A percentile compares a stretch with the other conserved stretches of the same genome.
Conservation (phyloP, 2,329 filamentous ascomycete species). For the Davidsoniella australis region DNA sequence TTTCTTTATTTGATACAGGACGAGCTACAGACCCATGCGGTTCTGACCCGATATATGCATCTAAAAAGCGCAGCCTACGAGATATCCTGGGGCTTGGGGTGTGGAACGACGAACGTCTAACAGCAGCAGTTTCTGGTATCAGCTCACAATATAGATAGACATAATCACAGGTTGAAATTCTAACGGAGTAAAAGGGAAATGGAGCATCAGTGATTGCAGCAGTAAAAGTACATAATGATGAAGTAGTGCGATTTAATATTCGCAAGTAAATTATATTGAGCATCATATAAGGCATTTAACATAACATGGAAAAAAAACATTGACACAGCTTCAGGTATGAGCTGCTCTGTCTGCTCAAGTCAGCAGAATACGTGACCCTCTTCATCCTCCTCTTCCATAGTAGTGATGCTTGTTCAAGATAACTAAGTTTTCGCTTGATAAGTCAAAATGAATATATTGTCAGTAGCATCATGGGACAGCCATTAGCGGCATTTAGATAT, state of each 20-base stretch:
- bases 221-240: not conserved
- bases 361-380: not conserved
- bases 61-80: constrained; percentile 6
- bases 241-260: not conserved
- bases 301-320: no score
- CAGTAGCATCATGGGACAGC: no score
- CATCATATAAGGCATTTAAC: no score
- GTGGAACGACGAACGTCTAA: constrained; percentile 4
- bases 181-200: no score
- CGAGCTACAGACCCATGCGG: constrained; percentile 17
- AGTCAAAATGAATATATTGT: no score
- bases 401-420: not conserved
- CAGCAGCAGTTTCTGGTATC: not conserved
- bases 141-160: not conserved
- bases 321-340: not conserved
- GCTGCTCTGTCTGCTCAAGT: not conserved
- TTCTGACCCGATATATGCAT: not conserved
- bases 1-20: constrained; percentile 9
- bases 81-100: constrained; percentile 6
- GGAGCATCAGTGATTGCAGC: not conserved
- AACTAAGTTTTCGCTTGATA: no score
- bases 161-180: no score
- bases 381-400: not conserved
- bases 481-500: constrained; percentile 24
- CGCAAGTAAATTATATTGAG: no score